Evolutionary conservation across 2,329 filamentous ascomycete genomes (phyloP).

Genomic region (Ambrosiella beaveri): DNA sequence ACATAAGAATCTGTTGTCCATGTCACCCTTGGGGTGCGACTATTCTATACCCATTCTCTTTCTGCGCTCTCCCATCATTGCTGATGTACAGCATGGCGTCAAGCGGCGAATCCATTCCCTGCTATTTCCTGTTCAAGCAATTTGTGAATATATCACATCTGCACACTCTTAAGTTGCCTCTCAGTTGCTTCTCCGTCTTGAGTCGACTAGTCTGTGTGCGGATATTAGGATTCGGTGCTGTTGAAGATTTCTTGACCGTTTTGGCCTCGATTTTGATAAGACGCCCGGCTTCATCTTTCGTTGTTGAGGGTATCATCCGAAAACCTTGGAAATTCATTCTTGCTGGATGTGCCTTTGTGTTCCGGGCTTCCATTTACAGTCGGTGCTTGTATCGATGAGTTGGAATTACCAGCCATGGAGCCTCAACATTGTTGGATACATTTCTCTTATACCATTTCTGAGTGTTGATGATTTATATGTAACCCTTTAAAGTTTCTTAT

Average conservation of each 20-base stretch:
- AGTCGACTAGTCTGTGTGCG: conserved; percentile 97
- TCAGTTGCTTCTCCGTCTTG: conserved; percentile 55
- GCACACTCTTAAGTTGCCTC: conserved; percentile 98
- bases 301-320: conserved; percentile 7
- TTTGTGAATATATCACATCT: conserved; percentile 20
- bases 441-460: background rate
- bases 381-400: conserved; percentile 4
- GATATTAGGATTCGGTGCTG: conserved; percentile 41
- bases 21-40: no score
- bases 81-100: background rate
- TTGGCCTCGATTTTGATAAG: conserved; percentile 24
- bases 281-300: conserved; percentile 14
- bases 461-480: background rate
- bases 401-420: background rate
- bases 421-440: conserved; percentile 11
- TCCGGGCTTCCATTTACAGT: conserved; percentile 5
- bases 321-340: conserved; percentile 10
- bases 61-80: background rate
- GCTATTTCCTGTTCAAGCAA: no score
- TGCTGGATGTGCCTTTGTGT: conserved; percentile 4
- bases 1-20: background rate
- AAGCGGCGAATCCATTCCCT: background rate
- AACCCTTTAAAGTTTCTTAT: background rate
- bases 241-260: conserved; percentile 31
- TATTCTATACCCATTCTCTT: background rate